A percentile compares a stretch with the other conserved stretches of the same genome.
These are phyloP conservation scores for Dendrobium chrysotoxum DNA, from an alignment of 106 monocot species.

Conservation along the genomic window DNA sequence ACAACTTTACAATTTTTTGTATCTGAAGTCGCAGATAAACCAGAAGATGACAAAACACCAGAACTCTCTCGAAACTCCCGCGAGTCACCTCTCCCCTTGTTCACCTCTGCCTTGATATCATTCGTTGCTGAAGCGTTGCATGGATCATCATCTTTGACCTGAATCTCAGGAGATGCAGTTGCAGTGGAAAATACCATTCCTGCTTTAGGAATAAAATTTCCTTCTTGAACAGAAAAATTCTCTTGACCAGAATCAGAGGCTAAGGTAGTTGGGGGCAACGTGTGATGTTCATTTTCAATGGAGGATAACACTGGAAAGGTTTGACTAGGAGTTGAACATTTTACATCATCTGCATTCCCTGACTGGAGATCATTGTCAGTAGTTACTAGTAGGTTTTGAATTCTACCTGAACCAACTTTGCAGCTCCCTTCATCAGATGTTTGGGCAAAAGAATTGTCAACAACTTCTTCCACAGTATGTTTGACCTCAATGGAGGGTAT, in stretches of 20 bases:
- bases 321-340: background rate
- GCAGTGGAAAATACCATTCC: background rate
- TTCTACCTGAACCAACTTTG: constrained; percentile 8
- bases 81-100: constrained; percentile 15
- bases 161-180: constrained; percentile 2
- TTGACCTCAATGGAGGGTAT: background rate
- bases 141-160: constrained; percentile 15
- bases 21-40: background rate
- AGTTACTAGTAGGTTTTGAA: background rate
- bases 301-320: background rate
- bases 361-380: background rate
- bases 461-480: background rate
- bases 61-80: constrained; percentile 6
- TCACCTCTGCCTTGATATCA: constrained; percentile 2
- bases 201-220: constrained; percentile 18
- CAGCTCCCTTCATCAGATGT: background rate
- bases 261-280: background rate
- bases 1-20: constrained; percentile 2
- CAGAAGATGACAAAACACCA: constrained; percentile 4
- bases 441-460: background rate
- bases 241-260: constrained; percentile 13
- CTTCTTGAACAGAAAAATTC: constrained; percentile 11
- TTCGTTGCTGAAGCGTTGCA: constrained; percentile 15
- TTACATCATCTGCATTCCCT: background rate
- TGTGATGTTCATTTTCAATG: background rate